Conservation (phyloP, 495 filamentous ascomycete genomes). For the Astrothelium macrocarpum region DNA sequence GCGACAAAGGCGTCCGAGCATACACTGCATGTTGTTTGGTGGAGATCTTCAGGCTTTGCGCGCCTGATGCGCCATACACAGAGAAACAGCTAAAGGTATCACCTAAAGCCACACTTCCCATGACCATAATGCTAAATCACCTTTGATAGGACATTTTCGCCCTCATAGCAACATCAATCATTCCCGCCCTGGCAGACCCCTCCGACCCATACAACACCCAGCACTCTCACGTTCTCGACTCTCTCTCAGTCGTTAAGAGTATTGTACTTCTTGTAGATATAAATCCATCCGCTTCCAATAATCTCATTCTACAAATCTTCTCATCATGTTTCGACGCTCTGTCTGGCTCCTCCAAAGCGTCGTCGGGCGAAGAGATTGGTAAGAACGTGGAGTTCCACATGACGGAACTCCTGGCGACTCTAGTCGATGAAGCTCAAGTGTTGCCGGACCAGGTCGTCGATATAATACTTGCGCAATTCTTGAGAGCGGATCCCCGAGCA, state of each 20-base stretch:
- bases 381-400: slow-evolving; percentile 91
- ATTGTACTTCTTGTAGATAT: slow-evolving; percentile 90
- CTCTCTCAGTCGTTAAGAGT: slow-evolving; percentile 86
- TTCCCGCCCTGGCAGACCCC: slow-evolving; percentile 79
- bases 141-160: slow-evolving; percentile 75
- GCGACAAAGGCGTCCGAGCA: slow-evolving; percentile 85
- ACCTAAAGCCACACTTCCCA: slow-evolving; percentile 7
- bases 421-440: slow-evolving; percentile 79
- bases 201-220: slow-evolving; percentile 86
- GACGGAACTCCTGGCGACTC: slow-evolving; percentile 69
- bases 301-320: slow-evolving; percentile 70
- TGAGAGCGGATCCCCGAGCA: slow-evolving; percentile 64
- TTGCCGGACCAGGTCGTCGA: slow-evolving; percentile 81
- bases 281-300: slow-evolving; percentile 51
- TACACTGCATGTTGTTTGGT: slow-evolving; percentile 83
- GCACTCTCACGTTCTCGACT: slow-evolving; percentile 80
- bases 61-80: slow-evolving; percentile 92
- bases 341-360: slow-evolving; percentile 61
- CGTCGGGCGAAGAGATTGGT: slow-evolving; percentile 66
- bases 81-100: slow-evolving; percentile 79
- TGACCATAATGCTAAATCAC: background rate
- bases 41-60: slow-evolving; percentile 87
- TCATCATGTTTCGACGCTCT: slow-evolving; percentile 85
- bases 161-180: slow-evolving; percentile 69
- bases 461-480: slow-evolving; percentile 87